A percentile compares a stretch with the other conserved stretches of the same genome.
Conservation (phyloP, 2,329 filamentous ascomycete genomes). For the Hypoxylon sp. region DNA sequence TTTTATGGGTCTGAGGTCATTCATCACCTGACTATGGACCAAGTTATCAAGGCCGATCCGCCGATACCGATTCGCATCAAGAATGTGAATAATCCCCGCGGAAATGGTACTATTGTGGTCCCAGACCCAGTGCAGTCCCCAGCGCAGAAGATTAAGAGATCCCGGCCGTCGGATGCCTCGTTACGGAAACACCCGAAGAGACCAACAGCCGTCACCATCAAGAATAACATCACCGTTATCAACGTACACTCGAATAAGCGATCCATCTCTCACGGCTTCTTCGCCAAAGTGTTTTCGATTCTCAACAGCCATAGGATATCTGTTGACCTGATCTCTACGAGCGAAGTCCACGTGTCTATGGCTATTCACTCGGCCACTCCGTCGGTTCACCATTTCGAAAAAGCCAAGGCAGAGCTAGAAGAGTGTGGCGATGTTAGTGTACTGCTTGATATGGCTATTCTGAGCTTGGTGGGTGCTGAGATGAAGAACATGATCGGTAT, state of each 20-base stretch:
- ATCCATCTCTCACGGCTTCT: constrained; percentile 95
- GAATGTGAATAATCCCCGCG: constrained; percentile 89
- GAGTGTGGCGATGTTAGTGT: constrained; percentile 92
- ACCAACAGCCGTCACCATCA: constrained; percentile 94
- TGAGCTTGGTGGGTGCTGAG: constrained; percentile 93
- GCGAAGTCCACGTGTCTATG: constrained; percentile 97
- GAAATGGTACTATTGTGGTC: constrained; percentile 84
- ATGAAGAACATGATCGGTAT: constrained; percentile 99
- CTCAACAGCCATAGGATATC: constrained; percentile 89
- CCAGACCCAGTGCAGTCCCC: constrained; percentile 75
- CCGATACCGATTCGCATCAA: constrained; percentile 91
- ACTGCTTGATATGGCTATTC: constrained; percentile 91
- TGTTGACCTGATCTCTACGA: constrained; percentile 96
- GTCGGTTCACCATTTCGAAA: constrained; percentile 73
- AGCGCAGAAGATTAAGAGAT: constrained; percentile 71
- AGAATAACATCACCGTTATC: constrained; percentile 95
- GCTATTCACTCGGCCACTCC: constrained; percentile 87
- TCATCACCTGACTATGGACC: constrained; percentile 98
- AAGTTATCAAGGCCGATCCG: constrained; percentile 84
- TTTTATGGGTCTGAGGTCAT: constrained; percentile 97
- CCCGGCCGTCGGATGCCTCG: constrained; percentile 62
- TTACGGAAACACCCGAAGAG: constrained; percentile 75
- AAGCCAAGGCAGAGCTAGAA: constrained; percentile 79
- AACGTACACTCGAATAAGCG: constrained; percentile 99
- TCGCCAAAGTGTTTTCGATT: constrained; percentile 93